phyloP scores from a whole-genome alignment of 345 rosid species.

The Mangifera indica region DNA sequence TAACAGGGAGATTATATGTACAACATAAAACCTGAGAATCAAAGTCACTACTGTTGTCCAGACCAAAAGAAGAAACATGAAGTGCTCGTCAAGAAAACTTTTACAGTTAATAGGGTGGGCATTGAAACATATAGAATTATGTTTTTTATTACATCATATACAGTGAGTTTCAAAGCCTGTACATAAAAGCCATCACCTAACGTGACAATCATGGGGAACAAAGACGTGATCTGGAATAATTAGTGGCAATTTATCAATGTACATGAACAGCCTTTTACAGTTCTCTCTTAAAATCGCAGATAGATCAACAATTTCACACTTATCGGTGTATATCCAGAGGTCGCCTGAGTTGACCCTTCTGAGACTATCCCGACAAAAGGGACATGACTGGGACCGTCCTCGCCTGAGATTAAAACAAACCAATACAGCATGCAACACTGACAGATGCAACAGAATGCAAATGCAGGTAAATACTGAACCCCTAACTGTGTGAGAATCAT shows the following conservation, averaged over 20 bases:
- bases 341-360: constrained; percentile 57
- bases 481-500: neutral
- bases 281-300: constrained; percentile 45
- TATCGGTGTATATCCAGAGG: constrained; percentile 63
- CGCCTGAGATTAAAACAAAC: constrained; percentile 42
- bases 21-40: neutral
- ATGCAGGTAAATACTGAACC: neutral
- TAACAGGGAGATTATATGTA: too few species aligned
- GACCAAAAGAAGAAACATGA: neutral
- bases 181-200: constrained; percentile 36
- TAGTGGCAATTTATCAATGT: constrained; percentile 66
- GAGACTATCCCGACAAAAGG: constrained; percentile 72
- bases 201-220: constrained; percentile 45
- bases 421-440: neutral
- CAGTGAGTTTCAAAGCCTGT: neutral
- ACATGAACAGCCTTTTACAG: constrained; percentile 53
- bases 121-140: constrained; percentile 7
- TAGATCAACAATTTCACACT: constrained; percentile 42
- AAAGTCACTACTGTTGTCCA: neutral
- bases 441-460: neutral
- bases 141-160: constrained; percentile 9
- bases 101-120: constrained; percentile 14
- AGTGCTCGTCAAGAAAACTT: constrained; percentile 7
- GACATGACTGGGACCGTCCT: constrained; percentile 70
- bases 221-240: constrained; percentile 50